Evolutionary conservation across 78 protist genomes (phyloP).

Genomic region (Monosiga brevicollis): DNA sequence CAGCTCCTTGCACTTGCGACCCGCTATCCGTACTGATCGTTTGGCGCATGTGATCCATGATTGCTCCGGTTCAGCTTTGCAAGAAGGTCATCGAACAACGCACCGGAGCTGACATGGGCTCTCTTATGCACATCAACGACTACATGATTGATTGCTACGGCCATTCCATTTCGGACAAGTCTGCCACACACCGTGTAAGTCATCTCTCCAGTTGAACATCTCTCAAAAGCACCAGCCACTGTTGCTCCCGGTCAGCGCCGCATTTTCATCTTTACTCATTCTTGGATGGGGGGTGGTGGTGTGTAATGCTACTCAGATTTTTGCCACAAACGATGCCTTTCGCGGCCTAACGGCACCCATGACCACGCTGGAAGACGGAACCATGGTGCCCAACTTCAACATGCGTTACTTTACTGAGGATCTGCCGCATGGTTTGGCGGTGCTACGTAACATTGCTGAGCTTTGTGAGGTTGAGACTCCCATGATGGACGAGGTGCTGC

Average conservation of each 20-base stretch:
- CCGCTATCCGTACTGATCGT: not conserved
- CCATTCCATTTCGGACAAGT: not conserved
- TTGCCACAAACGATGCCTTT: not conserved
- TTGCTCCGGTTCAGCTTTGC: not conserved
- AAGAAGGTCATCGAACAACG: not conserved
- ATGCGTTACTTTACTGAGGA: not conserved
- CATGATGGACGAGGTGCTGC: not conserved
- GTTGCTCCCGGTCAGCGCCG: too few relatives aligned
- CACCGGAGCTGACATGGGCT: too few relatives aligned
- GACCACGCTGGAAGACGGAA: not conserved
- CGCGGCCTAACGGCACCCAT: not conserved
- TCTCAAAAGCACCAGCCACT: too few relatives aligned
- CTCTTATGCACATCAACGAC: too few relatives aligned
- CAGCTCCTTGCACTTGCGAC: too few relatives aligned
- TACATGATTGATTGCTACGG: not conserved
- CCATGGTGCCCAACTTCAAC: not conserved
- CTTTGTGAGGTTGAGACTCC: not conserved
- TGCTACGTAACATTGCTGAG: not conserved
- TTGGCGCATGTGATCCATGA: not conserved
- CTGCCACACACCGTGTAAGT: not conserved
- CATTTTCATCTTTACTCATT: too few relatives aligned
- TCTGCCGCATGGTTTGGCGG: not conserved
- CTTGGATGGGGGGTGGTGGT: too few relatives aligned
- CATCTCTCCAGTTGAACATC: too few relatives aligned
- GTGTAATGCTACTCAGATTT: too few relatives aligned